Base-by-base conservation (phyloP, 768 basidiomycete species). In the Auriscalpium orientale region DNA sequence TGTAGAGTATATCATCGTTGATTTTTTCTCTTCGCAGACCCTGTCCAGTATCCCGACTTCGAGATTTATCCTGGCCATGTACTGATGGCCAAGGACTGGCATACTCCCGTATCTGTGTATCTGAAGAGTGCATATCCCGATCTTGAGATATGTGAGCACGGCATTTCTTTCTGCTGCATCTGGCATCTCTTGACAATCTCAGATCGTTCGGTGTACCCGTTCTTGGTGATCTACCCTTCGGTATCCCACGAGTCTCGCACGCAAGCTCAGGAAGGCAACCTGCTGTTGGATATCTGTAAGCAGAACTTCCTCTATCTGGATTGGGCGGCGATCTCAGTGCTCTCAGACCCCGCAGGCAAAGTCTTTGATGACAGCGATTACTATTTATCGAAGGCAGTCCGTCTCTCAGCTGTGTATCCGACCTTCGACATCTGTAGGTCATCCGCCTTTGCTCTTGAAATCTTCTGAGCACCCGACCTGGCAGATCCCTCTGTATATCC, bases 241-340 rank as follows among this genome's bases (percentile, higher is more conserved):
- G 15, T 43, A 18, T 15, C 15, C 8, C 6, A 43, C 40, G 40
- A 43, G 15, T 43, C 40, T 43, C 40, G 40, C 13, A 43, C 40
- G 40, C 40, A 43, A 43, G 40, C 28, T 28, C 28, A 28, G 28
- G 28, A 28, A 5, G 28, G 28, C 28, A 28, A 28, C 28, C 28
- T 28, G 28, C 28, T 28, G 28, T 28, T 28, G 28, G 55, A 58
- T 45, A 62, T 69, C 22, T 69, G 68, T 69, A 37, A 57, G 66
- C 61, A 18, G 28, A 20, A 0, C 43, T 16, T 33, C 7, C 44
- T 18, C 3, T 18, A 7, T 18, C 5, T 43, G 3, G 3, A 43
- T 18, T 15, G 15, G 18, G 13, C 40, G 13, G 15, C 18, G 40
- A 5, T 18, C 13, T 43, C 6, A 43, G 13, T 15, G 15, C 40